Evolutionary conservation across 331 rosid genomes (phyloP), one percentile per base, ranked within the genome.

Genomic region (Pyrus hybrid): DNA sequence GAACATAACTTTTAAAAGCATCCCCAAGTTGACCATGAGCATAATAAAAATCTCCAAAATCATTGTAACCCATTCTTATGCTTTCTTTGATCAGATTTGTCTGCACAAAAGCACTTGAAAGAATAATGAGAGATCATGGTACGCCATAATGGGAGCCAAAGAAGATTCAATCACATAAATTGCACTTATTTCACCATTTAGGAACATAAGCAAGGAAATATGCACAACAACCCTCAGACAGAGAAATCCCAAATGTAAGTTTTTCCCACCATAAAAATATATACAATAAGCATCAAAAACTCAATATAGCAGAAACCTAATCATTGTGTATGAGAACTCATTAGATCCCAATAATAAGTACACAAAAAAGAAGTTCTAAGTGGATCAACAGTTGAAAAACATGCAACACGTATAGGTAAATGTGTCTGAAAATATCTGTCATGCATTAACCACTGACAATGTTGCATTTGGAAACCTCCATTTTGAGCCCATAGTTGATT

Each of bases 51-150:
- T 95, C 99, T 73, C 98, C 99, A 85, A 95, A 92, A 82, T 95
- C 99, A 82, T 95, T 95, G 87, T 84, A 95, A 58, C 99, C 99
- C 99, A 95, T 95, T 82, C 99, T 82, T 80, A 95, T 92, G 84
- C 98, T 95, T 89, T 95, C 99, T 82, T 91, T 95, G 69, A 95
- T 95, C 86, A 95, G 87, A 85, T 95, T 95, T 66, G 99, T 95
- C 99, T 95, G 93, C 82, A 74, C n/a, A 82, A 70, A 25, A 14
- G 63, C 65, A 83, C 75, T 69, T 16, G 51, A 25, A 74, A 67
- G 57, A 32, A 77, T 65, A 80, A 69, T 22, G 58, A 82, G 67
- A 81, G 28, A 70, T 35, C 51, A 67, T 35, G 43, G 56, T 32
- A 78, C 41, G 37, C 64, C 63, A 51, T 7, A 60, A 65, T 18